These are phyloP conservation scores for Agaricus sinodeliciosus DNA, from an alignment of 768 basidiomycete genomes.

Conservation along the genomic window DNA sequence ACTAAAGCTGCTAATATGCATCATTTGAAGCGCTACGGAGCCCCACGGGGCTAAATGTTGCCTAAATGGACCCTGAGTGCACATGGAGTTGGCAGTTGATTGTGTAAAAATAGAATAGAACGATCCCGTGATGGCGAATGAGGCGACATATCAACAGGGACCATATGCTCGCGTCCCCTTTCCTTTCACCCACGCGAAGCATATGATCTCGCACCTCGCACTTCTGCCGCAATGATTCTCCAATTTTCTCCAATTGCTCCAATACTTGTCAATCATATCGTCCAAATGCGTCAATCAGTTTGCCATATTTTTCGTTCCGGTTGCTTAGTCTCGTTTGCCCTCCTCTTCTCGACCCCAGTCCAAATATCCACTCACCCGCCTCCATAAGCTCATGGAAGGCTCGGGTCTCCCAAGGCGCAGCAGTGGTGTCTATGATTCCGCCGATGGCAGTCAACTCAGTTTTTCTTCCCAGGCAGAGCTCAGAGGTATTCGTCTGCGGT, in stretches of 20 bases:
- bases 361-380: constrained; percentile 10
- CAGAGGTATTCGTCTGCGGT: constrained; percentile 20
- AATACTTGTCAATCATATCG: constrained; percentile 3
- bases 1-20: too few species aligned
- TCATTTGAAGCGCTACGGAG: too few species aligned
- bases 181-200: constrained; percentile 13
- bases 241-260: not conserved
- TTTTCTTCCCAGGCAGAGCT: constrained; percentile 26
- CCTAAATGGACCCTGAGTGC: not conserved
- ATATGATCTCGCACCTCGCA: constrained; percentile 16
- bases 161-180: too few species aligned
- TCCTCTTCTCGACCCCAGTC: constrained; percentile 3
- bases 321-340: not conserved
- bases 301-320: constrained; percentile 3
- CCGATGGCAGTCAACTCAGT: constrained; percentile 21
- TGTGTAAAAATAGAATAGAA: not conserved
- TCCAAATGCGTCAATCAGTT: not conserved
- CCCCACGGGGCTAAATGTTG: not conserved
- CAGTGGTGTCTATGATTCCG: constrained; percentile 27
- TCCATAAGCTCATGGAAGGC: constrained; percentile 28
- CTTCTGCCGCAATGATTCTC: constrained; percentile 2
- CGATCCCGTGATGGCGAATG: constrained; percentile 4
- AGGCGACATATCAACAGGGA: too few species aligned
- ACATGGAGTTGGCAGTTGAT: constrained; percentile 7
- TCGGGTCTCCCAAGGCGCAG: constrained; percentile 25